Evolutionary conservation across 441 rosid species (phyloP), one percentile per base, ranked within the genome.

Genomic region (Heliophila coronopifolia): DNA sequence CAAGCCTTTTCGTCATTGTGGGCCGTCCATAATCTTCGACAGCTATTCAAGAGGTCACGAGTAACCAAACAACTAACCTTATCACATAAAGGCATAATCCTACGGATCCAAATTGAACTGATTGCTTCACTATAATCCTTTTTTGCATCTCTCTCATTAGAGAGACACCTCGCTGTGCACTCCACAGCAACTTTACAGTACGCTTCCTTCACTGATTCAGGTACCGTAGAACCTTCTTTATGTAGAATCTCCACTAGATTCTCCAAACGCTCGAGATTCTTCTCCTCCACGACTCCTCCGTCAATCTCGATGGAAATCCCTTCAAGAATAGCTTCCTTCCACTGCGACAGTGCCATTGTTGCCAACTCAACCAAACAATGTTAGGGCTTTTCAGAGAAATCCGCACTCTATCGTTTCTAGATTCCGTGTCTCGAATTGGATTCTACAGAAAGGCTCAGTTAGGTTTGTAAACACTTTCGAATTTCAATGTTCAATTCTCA

Each of bases 101-200:
- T 58, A 38, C 50, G 25, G 5, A 58, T 9, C 70, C 65, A 65
- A 23, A 65, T 51, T 26, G 59, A 35, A 13, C 26, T 51, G 2
- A 65, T 36, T 24, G 70, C 70, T 51, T 65, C 65, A 10, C 3
- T 45, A 8, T 34, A 58, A 31, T 59, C 65, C 5, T 45, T 35
- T 45, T 32, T 65, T 7, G 38, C 23, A 10, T 49, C 35, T 30
- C 2, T 23, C 50, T 51, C 64, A 9, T 5, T 9, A 44, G 15
- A 6, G 30, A 65, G 58, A 44, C 9, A 65, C 73, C 63, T 79
- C 41, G 67, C 61, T 15, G 79, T 68, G 11, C 84, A 83, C 50
- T 76, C 83, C 44, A 75, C 72, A 1, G 83, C 86, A 9, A 69
- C 80, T 7, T 73, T 69, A 34, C 71, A 49, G 27, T 70, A 84